A percentile compares a stretch with the other conserved stretches of the same genome.
Conservation (phyloP, 805 yeast genomes). For the Ogataea paradorogensis region DNA sequence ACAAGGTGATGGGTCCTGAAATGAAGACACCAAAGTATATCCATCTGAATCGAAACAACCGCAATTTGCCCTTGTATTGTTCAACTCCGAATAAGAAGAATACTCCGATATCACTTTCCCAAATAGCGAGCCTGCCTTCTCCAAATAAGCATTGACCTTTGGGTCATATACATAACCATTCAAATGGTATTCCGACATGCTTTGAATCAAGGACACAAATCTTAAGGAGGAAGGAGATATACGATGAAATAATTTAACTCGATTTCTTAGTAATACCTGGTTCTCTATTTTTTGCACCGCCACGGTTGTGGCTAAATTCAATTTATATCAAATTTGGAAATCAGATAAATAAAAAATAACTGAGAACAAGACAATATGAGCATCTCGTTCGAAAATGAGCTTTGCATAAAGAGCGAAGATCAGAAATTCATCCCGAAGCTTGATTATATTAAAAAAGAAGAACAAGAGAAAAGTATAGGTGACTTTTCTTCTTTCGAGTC, state of each 20-base stretch:
- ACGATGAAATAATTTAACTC: neutral
- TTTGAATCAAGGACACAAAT: neutral
- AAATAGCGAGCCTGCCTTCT: neutral
- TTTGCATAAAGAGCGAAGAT: neutral
- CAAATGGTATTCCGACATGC: slow-evolving; percentile 6
- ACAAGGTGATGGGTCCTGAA: slow-evolving; percentile 52
- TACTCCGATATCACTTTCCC: neutral
- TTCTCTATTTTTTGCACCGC: too few species aligned
- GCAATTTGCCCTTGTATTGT: slow-evolving; percentile 1
- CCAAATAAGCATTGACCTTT: neutral
- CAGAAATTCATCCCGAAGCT: neutral
- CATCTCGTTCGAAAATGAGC: neutral
- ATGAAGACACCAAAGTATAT: slow-evolving; percentile 37
- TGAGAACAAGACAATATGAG: slow-evolving; percentile 5
- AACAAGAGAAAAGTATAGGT: neutral
- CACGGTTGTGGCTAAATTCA: slow-evolving; percentile 1
- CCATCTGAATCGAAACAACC: slow-evolving; percentile 43
- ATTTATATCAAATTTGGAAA: slow-evolving; percentile 12
- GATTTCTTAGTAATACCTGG: neutral
- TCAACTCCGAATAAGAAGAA: neutral
- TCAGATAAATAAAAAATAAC: slow-evolving; percentile 4
- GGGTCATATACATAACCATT: slow-evolving; percentile 7
- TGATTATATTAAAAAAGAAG: slow-evolving; percentile 3
- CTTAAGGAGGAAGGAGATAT: too few species aligned
- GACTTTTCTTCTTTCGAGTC: neutral